Evolutionary conservation across 805 yeast species (phyloP), one percentile per base, ranked within the genome.

Genomic region (Ogataea pini): DNA sequence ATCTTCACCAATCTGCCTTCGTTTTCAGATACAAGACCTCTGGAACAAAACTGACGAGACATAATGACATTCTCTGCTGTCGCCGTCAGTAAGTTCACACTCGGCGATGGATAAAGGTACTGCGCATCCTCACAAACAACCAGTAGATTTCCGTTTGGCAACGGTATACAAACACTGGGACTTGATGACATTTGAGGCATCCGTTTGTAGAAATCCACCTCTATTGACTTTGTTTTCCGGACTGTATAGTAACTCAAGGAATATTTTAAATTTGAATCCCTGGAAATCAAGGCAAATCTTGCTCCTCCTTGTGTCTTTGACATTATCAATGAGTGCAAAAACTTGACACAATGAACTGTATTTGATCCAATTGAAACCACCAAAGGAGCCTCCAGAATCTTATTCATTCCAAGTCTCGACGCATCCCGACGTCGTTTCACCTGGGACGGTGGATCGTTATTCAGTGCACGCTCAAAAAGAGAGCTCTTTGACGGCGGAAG

Each of bases 401-500:
- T 45, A 36, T 55, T 52, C n/a, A 43, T 25, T 4, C 28, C 36
- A 19, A 57, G 22, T 7, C 43, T 44, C 0, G 50, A 27, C 1
- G 57, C 49, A n/a, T 44, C 48, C 4, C 42, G 41, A 16, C 54
- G 51, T 24, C 49, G 57, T 27, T 42, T 44, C n/a, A 57, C 44
- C 29, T 49, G 57, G 3, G 14, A 24, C 1, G 61, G 62, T 7
- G 47, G 36, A 8, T 42, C 42, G 32, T 57, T 54, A 16, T 40
- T 18, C 8, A 53, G 7, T 0, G 65, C 61, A n/a, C 24, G 28
- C 10, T 22, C 20, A 33, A 51, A 63, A 2, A 64, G 22, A 4
- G 55, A 37, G 3, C 33, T 2, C 29, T 63, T 64, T 10, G 53
- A 44, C 4, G 61, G 59, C 12, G 46, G 50, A 1, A 64, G 44